Evolutionary conservation across 148 eudicot genomes (phyloP).

Genomic region (Rhododendron kiyosumense): DNA sequence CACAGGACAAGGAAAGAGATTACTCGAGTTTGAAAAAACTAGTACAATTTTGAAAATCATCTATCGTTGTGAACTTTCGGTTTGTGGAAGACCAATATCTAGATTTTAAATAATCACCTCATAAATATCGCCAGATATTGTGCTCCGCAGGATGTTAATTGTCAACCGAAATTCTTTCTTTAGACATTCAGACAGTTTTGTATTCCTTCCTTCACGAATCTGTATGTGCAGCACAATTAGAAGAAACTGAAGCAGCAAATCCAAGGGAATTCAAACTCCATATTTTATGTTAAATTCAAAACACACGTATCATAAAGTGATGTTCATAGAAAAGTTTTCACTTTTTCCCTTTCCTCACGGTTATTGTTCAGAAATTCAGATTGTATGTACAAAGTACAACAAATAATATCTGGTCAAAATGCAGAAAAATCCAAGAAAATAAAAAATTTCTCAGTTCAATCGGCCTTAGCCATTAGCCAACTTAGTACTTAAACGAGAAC

Average conservation of each 20-base stretch:
- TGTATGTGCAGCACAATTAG: slow-evolving; percentile 16
- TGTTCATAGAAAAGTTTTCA: background rate
- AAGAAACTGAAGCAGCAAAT: background rate
- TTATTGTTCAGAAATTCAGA: background rate
- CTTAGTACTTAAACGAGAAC: background rate
- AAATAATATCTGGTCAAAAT: background rate
- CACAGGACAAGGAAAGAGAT: slow-evolving; percentile 6
- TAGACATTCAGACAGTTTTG: slow-evolving; percentile 67
- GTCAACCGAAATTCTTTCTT: slow-evolving; percentile 89
- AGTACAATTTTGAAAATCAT: background rate
- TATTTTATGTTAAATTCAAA: background rate
- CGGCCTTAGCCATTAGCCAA: background rate
- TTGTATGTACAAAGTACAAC: background rate
- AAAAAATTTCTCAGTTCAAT: background rate
- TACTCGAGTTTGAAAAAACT: background rate
- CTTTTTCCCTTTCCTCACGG: background rate
- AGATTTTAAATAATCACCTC: slow-evolving; percentile 45
- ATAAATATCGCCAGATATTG: slow-evolving; percentile 70
- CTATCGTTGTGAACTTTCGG: background rate
- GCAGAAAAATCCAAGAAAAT: background rate
- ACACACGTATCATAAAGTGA: background rate
- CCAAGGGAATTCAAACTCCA: background rate
- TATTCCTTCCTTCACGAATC: slow-evolving; percentile 83
- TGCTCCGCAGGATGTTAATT: slow-evolving; percentile 62
- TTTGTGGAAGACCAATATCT: background rate